Percentiles rank a stretch among this genome's conserved stretches.
Conservation (phyloP, 768 basidiomycete genomes). For the Astraeus odoratus region DNA sequence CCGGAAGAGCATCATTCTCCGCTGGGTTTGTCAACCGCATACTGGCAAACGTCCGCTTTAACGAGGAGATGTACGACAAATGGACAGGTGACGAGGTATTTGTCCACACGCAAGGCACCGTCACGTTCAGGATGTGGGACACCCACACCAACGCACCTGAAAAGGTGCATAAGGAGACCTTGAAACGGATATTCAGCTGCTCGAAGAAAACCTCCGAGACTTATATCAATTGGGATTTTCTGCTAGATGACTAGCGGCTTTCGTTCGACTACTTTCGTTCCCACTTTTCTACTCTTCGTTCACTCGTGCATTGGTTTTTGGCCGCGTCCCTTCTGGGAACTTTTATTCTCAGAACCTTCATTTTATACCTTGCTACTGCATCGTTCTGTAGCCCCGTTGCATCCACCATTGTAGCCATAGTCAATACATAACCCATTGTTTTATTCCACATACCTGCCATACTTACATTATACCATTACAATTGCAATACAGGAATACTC, state of each 20-base stretch:
- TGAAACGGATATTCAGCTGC: conserved; percentile 60
- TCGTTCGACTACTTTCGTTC: not conserved
- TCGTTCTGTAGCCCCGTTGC: conserved; percentile 6
- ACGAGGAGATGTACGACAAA: conserved; percentile 30
- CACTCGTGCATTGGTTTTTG: conserved; percentile 10
- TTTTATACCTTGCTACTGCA: not conserved
- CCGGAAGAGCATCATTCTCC: conserved; percentile 51
- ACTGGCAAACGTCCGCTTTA: conserved; percentile 43
- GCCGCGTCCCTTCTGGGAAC: too few relatives aligned
- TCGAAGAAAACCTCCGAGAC: conserved; percentile 44
- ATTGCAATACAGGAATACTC: conserved; percentile 15
- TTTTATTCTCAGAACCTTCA: conserved; percentile 1
- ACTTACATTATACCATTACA: conserved; percentile 7
- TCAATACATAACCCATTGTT: not conserved
- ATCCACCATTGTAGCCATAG: conserved; percentile 4
- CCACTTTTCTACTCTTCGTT: not conserved
- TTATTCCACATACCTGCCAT: conserved; percentile 2
- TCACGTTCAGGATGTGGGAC: conserved; percentile 79
- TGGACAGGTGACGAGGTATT: conserved; percentile 54
- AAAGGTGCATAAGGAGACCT: conserved; percentile 50
- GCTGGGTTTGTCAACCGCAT: conserved; percentile 71
- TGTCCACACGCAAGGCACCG: conserved; percentile 50
- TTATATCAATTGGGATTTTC: conserved; percentile 71
- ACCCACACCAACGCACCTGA: conserved; percentile 60
- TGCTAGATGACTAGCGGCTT: conserved; percentile 60